Evolutionary conservation across 495 filamentous ascomycete genomes (phyloP).

Genomic region (Oleoguttula mirabilis): DNA sequence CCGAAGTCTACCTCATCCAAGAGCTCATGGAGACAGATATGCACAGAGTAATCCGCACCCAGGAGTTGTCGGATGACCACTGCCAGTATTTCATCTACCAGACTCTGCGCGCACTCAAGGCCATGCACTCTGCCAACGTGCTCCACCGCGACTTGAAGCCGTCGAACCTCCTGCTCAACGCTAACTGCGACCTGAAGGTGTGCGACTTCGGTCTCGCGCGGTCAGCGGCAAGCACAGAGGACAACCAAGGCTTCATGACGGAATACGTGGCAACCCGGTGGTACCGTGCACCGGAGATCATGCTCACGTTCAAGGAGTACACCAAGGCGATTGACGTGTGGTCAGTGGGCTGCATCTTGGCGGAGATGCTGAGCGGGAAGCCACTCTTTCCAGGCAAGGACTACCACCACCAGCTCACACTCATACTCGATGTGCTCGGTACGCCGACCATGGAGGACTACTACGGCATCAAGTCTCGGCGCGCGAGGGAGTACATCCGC

Average conservation of each 20-base stretch:
- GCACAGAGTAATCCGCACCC: constrained; percentile 95
- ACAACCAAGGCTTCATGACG: constrained; percentile 99
- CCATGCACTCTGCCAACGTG: constrained; percentile 96
- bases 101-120: constrained; percentile 71
- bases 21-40: constrained; percentile 99
- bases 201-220: constrained; percentile 95
- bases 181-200: constrained; percentile 98
- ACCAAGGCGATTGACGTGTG: constrained; percentile 99
- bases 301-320: constrained; percentile 99
- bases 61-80: constrained; percentile 70
- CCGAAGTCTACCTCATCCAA: constrained; percentile 98
- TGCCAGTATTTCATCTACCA: constrained; percentile 43
- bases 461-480: constrained; percentile 98
- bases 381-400: constrained; percentile 98
- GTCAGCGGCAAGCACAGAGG: constrained; percentile 91
- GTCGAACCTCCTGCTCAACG: constrained; percentile 92
- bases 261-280: constrained; percentile 98
- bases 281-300: constrained; percentile 98
- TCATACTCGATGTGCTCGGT: constrained; percentile 95
- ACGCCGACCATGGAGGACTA: constrained; percentile 99
- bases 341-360: constrained; percentile 97
- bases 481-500: constrained; percentile 96
- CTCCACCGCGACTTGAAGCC: constrained; percentile 94
- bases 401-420: constrained; percentile 96
- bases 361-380: constrained; percentile 99